Evolutionary conservation across 805 yeast species (phyloP).

Genomic region (Teunomyces kruisii): DNA sequence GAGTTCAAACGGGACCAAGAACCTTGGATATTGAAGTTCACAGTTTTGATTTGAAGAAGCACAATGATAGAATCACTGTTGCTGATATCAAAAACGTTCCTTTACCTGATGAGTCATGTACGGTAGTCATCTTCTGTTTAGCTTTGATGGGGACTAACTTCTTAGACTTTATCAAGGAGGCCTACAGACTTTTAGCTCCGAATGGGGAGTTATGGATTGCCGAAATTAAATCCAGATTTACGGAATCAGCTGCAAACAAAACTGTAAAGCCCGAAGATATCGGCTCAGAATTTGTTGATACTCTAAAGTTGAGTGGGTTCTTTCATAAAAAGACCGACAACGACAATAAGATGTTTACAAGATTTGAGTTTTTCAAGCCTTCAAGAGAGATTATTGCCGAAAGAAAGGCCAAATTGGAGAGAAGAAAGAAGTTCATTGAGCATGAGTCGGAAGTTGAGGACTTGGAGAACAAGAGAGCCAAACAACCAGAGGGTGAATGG

Average conservation of each 20-base stretch:
- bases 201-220: constrained; percentile 97
- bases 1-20: constrained; percentile 19
- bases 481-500: constrained; percentile 79
- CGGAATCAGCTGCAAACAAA: constrained; percentile 45
- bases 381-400: constrained; percentile 64
- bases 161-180: constrained; percentile 87
- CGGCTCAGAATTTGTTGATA: constrained; percentile 78
- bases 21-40: constrained; percentile 64
- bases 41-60: constrained; percentile 87
- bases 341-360: constrained; percentile 86
- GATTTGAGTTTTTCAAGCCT: constrained; percentile 93
- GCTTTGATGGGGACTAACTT: constrained; percentile 98
- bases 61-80: constrained; percentile 89
- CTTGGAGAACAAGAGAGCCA: constrained; percentile 52
- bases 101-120: constrained; percentile 70
- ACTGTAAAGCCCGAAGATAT: constrained; percentile 37
- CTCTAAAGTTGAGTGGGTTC: constrained; percentile 76
- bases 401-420: constrained; percentile 58
- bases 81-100: constrained; percentile 95
- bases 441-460: constrained; percentile 62
- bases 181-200: constrained; percentile 81
- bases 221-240: constrained; percentile 90
- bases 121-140: constrained; percentile 88
- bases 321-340: constrained; percentile 87
- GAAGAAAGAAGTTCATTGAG: constrained; percentile 69